Base-by-base conservation (phyloP, 2,329 filamentous ascomycete species). In the Helminthosporium solani region DNA sequence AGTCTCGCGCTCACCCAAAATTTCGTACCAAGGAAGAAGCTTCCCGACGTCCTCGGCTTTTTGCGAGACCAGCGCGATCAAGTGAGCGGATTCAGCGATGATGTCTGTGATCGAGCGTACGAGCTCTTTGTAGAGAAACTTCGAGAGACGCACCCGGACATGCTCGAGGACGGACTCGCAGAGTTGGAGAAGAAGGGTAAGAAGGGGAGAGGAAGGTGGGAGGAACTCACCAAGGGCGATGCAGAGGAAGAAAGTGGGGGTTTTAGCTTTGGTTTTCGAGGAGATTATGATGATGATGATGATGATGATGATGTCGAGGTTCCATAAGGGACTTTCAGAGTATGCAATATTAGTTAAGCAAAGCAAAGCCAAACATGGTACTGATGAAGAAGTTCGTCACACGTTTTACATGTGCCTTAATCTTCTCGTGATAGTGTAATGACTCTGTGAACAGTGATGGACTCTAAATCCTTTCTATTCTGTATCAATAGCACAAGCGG, bases 1-100 rank as follows among this genome's bases (percentile, higher is more conserved):
- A 87, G 88, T 34, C 87, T 97, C 53, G 94, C 92, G 3, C 79
- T 97, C 54, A 97, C 92, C 7, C 92, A 97, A 67, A 97, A 97
- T 66, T 96, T 97, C 64, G 88, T 97, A 11, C 91, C 94, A 0
- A 70, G 73, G 31, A 83, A 83, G 3, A 86, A 92, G 60, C 72
- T 96, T 2, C 75, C 79, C 0, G 83, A 89, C 34, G 90, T 90
- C 0, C 70, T 97, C 42, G 81, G 81, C 1, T 97, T 97, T 59
- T 70, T 97, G 59, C 80, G 81, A 41, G 85, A 96, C 66, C 90
- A 90, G 68, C 74, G 87, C 2, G 87, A 92, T 47, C 90, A 95
- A 64, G 85, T 96, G 2, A 94, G 88, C 19, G 92, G 94, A 0
- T 97, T 97, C 66, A 80, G 79, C 39, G 82, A 82, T 25, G 80